Evolutionary conservation across 2,329 filamentous ascomycete genomes (phyloP).

Genomic region (Plenodomus biglobosus): DNA sequence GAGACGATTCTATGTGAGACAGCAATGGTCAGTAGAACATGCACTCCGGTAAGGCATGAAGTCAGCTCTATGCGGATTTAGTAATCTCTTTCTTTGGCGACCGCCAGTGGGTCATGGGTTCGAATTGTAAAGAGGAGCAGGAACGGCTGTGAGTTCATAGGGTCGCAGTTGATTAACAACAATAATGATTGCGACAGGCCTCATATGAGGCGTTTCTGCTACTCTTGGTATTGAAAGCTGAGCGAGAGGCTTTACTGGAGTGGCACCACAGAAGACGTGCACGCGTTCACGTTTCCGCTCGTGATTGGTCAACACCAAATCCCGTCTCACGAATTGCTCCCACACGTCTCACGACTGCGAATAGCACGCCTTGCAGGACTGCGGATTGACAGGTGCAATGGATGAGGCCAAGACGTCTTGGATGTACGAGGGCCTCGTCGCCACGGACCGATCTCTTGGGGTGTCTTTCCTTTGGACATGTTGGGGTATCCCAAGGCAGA

Average conservation of each 20-base stretch:
- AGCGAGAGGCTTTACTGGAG: slow-evolving; percentile 11
- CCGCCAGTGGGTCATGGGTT: neutral
- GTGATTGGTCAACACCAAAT: slow-evolving; percentile 16
- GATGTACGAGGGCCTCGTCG: slow-evolving; percentile 6
- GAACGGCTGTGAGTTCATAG: slow-evolving; percentile 11
- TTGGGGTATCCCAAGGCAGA: no score
- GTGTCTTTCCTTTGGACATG: no score
- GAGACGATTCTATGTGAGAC: slow-evolving; percentile 3
- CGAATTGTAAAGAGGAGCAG: neutral
- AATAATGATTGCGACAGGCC: slow-evolving; percentile 7
- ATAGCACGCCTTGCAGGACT: slow-evolving; percentile 13
- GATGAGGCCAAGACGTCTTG: neutral
- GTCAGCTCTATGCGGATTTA: slow-evolving; percentile 1
- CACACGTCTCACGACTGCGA: slow-evolving; percentile 7
- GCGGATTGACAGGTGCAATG: slow-evolving; percentile 5
- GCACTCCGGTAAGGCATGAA: neutral
- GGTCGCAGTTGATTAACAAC: slow-evolving; percentile 14
- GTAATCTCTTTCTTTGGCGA: slow-evolving; percentile 4
- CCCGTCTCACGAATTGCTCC: slow-evolving; percentile 8
- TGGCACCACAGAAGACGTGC: slow-evolving; percentile 17
- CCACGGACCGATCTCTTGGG: slow-evolving; percentile 19
- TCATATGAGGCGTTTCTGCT: slow-evolving; percentile 9
- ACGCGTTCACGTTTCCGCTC: slow-evolving; percentile 19
- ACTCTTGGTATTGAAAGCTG: slow-evolving; percentile 19
- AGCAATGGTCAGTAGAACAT: neutral